Evolutionary conservation across 2,329 filamentous ascomycete species (phyloP), one percentile per base, ranked within the genome.

Genomic region (Aspergillus tamarii): DNA sequence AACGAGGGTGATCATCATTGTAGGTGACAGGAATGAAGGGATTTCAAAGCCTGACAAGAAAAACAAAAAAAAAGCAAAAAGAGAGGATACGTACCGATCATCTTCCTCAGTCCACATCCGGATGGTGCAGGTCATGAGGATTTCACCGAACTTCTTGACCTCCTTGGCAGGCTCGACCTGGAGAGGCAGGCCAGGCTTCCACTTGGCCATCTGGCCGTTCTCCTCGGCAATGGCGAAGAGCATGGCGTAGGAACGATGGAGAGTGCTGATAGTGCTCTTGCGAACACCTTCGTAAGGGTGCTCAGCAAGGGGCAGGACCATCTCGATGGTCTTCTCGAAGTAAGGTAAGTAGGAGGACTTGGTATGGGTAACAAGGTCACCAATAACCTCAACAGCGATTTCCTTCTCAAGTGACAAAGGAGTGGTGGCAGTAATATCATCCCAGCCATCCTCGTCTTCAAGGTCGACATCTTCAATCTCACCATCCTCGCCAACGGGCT

Each of bases 351-450:
- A 93, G 69, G 91, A 87, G 74, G 87, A 87, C 78, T 92, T 93
- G 55, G 92, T 92, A 82, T 96, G 90, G 54, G 91, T 90, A 73
- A 98, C 90, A 66, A 99, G 88, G 75, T 99, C 95, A 68, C 94
- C 95, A 41, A 97, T 87, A 7, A 97, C 94, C 78, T 99, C 95
- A 52, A 97, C 88, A 43, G 95, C 94, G 72, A 98, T 96, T 81
- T 99, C 95, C 82, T 98, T 97, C 85, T 98, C 95, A 72, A 97
- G 87, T 28, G 94, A 93, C 61, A 97, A 88, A 59, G 93, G 93
- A 30, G 93, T 96, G 66, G 96, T 91, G 57, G 92, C 92, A 63
- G 88, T 89, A 55, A 96, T 84, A 71, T 93, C 91, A 71, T 93
- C 91, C 87, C 92, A 93, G 65, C 93, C 92, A 63, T 93, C 92